Base-by-base conservation (phyloP, 106 monocot species). In the Ottelia alismoides region DNA sequence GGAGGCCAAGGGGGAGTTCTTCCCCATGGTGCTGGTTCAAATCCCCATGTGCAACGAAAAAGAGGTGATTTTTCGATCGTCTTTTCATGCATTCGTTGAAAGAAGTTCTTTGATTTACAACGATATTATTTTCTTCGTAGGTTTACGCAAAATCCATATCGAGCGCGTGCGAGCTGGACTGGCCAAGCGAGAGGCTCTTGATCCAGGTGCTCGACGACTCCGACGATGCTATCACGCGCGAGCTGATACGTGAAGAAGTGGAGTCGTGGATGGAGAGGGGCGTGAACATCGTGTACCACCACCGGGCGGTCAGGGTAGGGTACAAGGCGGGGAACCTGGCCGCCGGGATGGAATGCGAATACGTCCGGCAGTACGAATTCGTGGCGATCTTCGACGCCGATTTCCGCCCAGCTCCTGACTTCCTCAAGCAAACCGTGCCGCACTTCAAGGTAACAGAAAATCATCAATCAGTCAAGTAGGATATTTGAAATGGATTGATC, bases 101-200 rank as follows among this genome's bases (percentile, higher is more conserved):
- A 80, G 74, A 47, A n/a, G n/a, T n/a, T n/a, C n/a, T n/a, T 75
- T 75, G n/a, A 80, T 80, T 70, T 80, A 75, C 66, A 80, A 80
- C 35, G 52, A 52, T 22, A 52, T n/a, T n/a, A n/a, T n/a, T n/a
- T n/a, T n/a, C n/a, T n/a, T n/a, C n/a, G 2, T 55, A 81, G 81
- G 81, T 81, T 2, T 81, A 76, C 21, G 72, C 72, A 62, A 76
- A 81, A 57, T 81, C 81, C 17, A 81, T 81, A 49, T 81, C 81
- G 47, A 65, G 76, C 2, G 72, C 30, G 0, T 81, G 81, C 47
- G 76, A 71, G 60, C 40, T 81, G 28, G 81, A 81, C 45, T 81
- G 81, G 81, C 81, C 81, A 16, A 68, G 63, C 31, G 76, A 76
- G 18, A 49, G 65, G 3, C 31, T 81, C n/a, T 48, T 81, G 12